Evolutionary conservation across 2,329 filamentous ascomycete species (phyloP).

Genomic region (Bertia moriformis): DNA sequence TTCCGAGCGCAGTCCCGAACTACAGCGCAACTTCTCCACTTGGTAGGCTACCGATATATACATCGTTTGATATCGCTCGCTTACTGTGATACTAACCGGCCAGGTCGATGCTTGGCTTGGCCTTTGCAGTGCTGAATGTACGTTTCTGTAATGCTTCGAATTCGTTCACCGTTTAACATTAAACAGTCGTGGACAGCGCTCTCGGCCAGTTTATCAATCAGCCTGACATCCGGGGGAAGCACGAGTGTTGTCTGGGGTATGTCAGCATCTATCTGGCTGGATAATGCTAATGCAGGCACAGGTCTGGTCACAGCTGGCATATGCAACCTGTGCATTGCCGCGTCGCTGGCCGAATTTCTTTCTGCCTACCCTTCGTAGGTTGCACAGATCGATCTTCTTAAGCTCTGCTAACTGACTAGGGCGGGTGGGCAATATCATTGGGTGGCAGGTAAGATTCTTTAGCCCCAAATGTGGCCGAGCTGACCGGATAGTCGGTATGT

Average conservation of each 20-base stretch:
- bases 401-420: background rate
- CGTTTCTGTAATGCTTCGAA: background rate
- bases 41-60: too few species aligned
- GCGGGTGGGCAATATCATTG: background rate
- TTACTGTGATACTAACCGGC: too few species aligned
- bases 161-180: background rate
- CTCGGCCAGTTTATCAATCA: background rate
- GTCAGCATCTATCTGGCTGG: too few species aligned
- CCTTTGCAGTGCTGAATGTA: background rate
- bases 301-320: background rate
- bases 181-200: background rate
- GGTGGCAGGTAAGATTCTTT: background rate
- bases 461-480: background rate
- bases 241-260: background rate
- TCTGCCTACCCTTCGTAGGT: background rate
- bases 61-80: too few species aligned
- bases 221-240: background rate
- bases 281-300: background rate
- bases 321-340: background rate
- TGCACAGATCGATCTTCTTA: background rate
- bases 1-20: too few species aligned
- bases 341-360: background rate
- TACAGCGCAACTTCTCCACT: too few species aligned
- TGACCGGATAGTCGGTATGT: background rate
- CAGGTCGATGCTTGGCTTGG: background rate